Conservation (phyloP, 2,329 filamentous ascomycete genomes). For the Aspergillus oerlinghausenensis region DNA sequence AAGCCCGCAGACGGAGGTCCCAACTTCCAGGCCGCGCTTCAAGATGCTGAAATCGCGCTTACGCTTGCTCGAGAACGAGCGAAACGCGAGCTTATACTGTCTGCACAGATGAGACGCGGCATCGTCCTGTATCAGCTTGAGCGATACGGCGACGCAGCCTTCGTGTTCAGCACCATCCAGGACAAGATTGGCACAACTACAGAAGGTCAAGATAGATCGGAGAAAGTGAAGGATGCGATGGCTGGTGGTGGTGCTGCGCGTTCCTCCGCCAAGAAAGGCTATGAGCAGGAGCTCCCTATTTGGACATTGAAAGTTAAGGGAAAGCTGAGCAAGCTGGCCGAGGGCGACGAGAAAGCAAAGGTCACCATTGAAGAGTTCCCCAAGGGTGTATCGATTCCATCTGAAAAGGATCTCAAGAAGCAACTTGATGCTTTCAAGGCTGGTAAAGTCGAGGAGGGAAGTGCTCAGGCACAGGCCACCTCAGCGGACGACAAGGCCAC, state of each 20-base stretch:
- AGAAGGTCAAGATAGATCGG: slow-evolving; percentile 30
- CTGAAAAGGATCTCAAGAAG: slow-evolving; percentile 34
- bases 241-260: slow-evolving; percentile 10
- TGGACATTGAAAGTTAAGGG: slow-evolving; percentile 55
- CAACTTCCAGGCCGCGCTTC: slow-evolving; percentile 51
- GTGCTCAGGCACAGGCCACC: background rate
- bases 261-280: slow-evolving; percentile 15
- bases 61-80: slow-evolving; percentile 61
- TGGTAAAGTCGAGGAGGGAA: slow-evolving; percentile 13
- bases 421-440: slow-evolving; percentile 29
- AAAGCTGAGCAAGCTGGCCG: slow-evolving; percentile 48
- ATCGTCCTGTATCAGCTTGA: slow-evolving; percentile 67
- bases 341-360: slow-evolving; percentile 45
- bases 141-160: slow-evolving; percentile 69
- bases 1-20: slow-evolving; percentile 46
- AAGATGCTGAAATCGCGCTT: slow-evolving; percentile 65
- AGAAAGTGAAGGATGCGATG: slow-evolving; percentile 29
- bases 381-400: slow-evolving; percentile 41
- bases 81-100: slow-evolving; percentile 68
- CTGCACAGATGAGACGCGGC: slow-evolving; percentile 77
- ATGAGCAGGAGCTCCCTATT: slow-evolving; percentile 44
- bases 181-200: slow-evolving; percentile 48
- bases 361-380: slow-evolving; percentile 53
- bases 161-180: slow-evolving; percentile 58
- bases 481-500: slow-evolving; percentile 2